phyloP scores from a whole-genome alignment of 257 asterid species.

The Vinca minor region DNA sequence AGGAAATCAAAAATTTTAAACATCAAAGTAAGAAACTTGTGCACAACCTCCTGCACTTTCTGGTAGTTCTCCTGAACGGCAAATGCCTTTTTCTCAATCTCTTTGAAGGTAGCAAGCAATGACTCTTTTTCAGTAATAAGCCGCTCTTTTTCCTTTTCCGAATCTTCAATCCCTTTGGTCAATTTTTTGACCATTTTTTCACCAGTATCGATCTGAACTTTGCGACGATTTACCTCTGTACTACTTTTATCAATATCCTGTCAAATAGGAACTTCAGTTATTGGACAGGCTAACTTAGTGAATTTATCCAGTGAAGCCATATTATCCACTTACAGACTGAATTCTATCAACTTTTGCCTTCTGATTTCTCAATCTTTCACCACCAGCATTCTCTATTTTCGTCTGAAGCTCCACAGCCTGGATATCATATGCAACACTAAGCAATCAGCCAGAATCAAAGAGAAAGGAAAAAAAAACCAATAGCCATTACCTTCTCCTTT shows the following conservation, averaged over 20 bases:
- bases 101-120: constrained; percentile 54
- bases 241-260: constrained; percentile 73
- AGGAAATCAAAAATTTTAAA: too few relatives aligned
- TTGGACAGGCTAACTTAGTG: neutral
- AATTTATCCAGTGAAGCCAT: neutral
- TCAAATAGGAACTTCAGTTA: constrained; percentile 9
- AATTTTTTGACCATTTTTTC: constrained; percentile 63
- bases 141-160: constrained; percentile 61
- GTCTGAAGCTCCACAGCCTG: constrained; percentile 82
- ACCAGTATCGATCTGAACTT: constrained; percentile 77
- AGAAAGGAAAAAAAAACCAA: too few relatives aligned
- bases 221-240: constrained; percentile 78
- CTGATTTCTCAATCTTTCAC: constrained; percentile 65
- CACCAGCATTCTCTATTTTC: constrained; percentile 95
- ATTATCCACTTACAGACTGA: constrained; percentile 63
- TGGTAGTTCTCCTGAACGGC: constrained; percentile 68
- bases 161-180: constrained; percentile 73
- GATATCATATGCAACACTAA: neutral
- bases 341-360: constrained; percentile 58
- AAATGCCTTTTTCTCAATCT: constrained; percentile 74
- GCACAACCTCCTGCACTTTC: constrained; percentile 69
- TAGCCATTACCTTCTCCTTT: constrained; percentile 63
- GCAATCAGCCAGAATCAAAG: neutral
- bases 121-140: constrained; percentile 53
- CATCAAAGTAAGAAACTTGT: too few relatives aligned